Evolutionary conservation across 2,329 filamentous ascomycete genomes (phyloP).

Genomic region (Dactylellina haptotyla): DNA sequence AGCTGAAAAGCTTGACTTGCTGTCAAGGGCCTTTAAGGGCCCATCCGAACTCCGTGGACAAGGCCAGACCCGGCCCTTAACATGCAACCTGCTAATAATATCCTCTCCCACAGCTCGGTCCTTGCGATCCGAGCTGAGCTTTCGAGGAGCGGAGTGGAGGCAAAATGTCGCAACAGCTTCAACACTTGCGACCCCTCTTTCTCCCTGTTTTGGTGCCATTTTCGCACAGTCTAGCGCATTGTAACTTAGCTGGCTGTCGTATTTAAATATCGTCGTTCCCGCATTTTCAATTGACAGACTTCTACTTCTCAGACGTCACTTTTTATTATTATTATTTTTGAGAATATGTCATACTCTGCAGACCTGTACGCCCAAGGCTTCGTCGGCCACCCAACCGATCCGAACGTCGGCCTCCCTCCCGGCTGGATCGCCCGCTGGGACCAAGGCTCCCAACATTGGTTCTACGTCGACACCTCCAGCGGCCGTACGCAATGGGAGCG

Average conservation of each 20-base stretch:
- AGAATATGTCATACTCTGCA: constrained; percentile 7
- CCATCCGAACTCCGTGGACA: constrained; percentile 6
- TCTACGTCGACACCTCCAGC: constrained; percentile 35
- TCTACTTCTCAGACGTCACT: not conserved
- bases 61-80: not conserved
- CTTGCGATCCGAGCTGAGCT: constrained; percentile 15
- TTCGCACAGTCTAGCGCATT: not conserved
- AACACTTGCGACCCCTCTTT: constrained; percentile 1
- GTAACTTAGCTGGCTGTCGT: not conserved
- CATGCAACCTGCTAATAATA: constrained; percentile 3
- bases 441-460: constrained; percentile 38
- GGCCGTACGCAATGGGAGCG: constrained; percentile 42
- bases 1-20: constrained; percentile 26
- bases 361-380: not conserved
- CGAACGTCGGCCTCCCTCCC: constrained; percentile 41
- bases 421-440: constrained; percentile 49
- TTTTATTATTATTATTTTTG: not conserved
- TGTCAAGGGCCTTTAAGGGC: not conserved
- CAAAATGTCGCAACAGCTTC: constrained; percentile 7
- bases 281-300: not conserved
- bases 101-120: not conserved
- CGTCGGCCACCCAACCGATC: constrained; percentile 33
- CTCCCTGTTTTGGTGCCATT: not conserved
- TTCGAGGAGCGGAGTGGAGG: not conserved
- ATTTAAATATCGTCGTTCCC: not conserved